phyloP scores from a whole-genome alignment of 2,329 filamentous ascomycete genomes.

The Nemania bipapillata region DNA sequence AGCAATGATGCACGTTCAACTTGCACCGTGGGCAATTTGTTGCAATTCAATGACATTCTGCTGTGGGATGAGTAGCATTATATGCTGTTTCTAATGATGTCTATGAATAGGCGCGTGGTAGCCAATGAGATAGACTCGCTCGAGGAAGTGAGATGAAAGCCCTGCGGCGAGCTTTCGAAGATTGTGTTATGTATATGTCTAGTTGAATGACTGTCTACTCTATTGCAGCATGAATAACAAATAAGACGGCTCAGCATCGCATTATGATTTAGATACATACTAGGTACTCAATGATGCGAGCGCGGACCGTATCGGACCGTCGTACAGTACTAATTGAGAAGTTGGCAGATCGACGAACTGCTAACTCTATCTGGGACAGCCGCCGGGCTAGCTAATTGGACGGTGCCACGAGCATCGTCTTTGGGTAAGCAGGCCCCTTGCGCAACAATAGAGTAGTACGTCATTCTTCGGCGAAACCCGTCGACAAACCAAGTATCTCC shows the following conservation, averaged over 20 bases:
- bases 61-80: not conserved
- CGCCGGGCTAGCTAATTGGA: not conserved
- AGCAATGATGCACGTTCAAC: not conserved
- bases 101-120: too few relatives aligned
- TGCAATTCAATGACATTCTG: not conserved
- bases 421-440: not conserved
- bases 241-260: too few relatives aligned
- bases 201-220: not conserved
- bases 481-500: not conserved
- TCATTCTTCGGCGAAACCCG: not conserved
- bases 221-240: not conserved
- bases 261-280: too few relatives aligned
- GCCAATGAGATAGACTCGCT: too few relatives aligned
- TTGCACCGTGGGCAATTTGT: not conserved
- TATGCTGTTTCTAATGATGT: not conserved
- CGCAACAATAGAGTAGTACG: not conserved
- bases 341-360: not conserved
- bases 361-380: not conserved
- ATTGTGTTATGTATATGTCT: not conserved
- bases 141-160: too few relatives aligned
- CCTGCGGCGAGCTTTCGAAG: too few relatives aligned
- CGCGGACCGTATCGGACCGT: not conserved
- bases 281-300: too few relatives aligned
- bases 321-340: not conserved
- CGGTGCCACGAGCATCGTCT: not conserved